Conservation (phyloP, 345 rosid species). For the Passiflora organensis region DNA sequence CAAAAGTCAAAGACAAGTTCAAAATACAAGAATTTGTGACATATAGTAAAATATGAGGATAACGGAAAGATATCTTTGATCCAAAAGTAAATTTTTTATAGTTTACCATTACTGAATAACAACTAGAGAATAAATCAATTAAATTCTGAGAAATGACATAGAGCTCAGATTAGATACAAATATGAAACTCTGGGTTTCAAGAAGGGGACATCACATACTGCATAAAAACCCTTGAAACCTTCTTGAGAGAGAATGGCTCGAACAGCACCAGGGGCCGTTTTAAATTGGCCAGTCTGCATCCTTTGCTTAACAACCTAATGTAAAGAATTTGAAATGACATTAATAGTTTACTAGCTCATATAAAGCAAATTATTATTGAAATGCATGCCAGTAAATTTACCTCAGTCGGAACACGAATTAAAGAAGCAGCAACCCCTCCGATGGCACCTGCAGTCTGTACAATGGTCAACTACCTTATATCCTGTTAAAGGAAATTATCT, state of each 20-base stretch:
- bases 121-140: constrained; percentile 1
- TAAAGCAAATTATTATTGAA: not conserved
- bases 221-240: constrained; percentile 86
- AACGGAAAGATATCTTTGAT: not conserved
- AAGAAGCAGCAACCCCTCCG: constrained; percentile 92
- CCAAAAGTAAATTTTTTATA: not conserved
- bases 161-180: not conserved
- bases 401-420: constrained; percentile 95
- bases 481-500: constrained; percentile 6
- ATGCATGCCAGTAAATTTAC: constrained; percentile 24
- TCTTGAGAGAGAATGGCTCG: constrained; percentile 66
- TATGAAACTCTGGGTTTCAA: not conserved
- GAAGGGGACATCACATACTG: constrained; percentile 37
- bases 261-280: constrained; percentile 80
- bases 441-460: constrained; percentile 88
- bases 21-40: too few species aligned
- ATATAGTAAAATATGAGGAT: too few species aligned
- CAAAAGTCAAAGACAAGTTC: constrained; percentile 4
- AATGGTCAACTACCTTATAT: constrained; percentile 11
- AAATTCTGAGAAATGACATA: not conserved
- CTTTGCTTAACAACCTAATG: constrained; percentile 90
- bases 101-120: not conserved
- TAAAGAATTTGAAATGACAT: not conserved
- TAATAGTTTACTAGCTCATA: not conserved
- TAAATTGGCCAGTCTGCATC: constrained; percentile 91